phyloP scores from a whole-genome alignment of 176 grass and related monocot species.

The Paspalum notatum region DNA sequence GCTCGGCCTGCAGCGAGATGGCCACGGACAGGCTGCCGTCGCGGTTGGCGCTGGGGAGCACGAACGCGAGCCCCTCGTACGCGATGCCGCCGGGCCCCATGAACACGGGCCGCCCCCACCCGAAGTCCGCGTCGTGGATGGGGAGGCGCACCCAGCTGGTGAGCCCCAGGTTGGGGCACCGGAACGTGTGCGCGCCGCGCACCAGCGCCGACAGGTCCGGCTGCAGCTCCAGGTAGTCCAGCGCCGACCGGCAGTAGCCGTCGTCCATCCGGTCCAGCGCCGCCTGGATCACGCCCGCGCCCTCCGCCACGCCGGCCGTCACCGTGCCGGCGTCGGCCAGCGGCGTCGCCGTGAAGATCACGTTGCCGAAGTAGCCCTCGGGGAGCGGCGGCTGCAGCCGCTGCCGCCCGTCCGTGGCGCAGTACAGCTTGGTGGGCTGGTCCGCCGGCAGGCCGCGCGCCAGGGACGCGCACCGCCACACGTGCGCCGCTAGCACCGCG shows the following conservation, averaged over 20 bases:
- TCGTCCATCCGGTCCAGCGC: slow-evolving; percentile 73
- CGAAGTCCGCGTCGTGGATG: slow-evolving; percentile 92
- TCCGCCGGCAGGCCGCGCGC: slow-evolving; percentile 63
- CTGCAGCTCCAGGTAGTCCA: slow-evolving; percentile 89
- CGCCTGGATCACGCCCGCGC: slow-evolving; percentile 65
- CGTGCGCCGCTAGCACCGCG: slow-evolving; percentile 69
- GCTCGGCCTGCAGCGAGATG: slow-evolving; percentile 89
- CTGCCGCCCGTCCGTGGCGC: slow-evolving; percentile 80
- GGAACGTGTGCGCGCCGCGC: slow-evolving; percentile 81
- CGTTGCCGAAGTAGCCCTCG: slow-evolving; percentile 86
- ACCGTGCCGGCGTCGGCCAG: slow-evolving; percentile 59
- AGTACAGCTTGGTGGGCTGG: slow-evolving; percentile 87
- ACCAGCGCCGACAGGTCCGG: slow-evolving; percentile 83
- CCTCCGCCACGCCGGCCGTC: slow-evolving; percentile 36
- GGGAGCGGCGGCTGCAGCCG: slow-evolving; percentile 68
- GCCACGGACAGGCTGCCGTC: slow-evolving; percentile 87
- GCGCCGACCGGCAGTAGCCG: slow-evolving; percentile 75
- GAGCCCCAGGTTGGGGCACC: slow-evolving; percentile 91
- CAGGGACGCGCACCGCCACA: slow-evolving; percentile 85
- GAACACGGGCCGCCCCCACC: slow-evolving; percentile 87
- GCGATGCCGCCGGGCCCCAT: slow-evolving; percentile 94
- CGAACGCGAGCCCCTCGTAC: slow-evolving; percentile 87
- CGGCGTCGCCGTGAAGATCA: slow-evolving; percentile 89
- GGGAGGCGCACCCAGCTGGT: slow-evolving; percentile 94
- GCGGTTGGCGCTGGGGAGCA: slow-evolving; percentile 75